Conservation (phyloP, 805 yeast species). For the Candida khao-thaluensis region DNA sequence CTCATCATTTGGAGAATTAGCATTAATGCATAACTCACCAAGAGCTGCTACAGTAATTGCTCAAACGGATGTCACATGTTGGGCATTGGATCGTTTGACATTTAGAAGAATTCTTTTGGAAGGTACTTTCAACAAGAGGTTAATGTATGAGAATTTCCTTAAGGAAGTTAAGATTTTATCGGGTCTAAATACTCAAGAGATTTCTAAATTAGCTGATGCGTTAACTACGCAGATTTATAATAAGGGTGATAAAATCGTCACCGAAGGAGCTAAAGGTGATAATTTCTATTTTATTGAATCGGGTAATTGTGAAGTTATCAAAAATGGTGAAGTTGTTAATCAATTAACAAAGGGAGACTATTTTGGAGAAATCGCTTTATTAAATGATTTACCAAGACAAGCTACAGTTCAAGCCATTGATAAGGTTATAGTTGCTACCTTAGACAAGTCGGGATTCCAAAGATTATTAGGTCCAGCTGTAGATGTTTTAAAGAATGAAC, state of each 20-base stretch:
- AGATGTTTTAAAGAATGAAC: constrained; percentile 73
- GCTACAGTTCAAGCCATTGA: constrained; percentile 84
- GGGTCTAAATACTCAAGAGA: constrained; percentile 71
- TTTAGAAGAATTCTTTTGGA: constrained; percentile 90
- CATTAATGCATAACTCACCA: constrained; percentile 95
- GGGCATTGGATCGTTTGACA: constrained; percentile 93
- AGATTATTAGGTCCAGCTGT: constrained; percentile 93
- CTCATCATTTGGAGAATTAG: constrained; percentile 92
- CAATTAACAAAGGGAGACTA: constrained; percentile 79
- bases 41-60: constrained; percentile 94
- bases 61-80: constrained; percentile 61
- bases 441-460: constrained; percentile 90
- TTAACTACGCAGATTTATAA: constrained; percentile 72
- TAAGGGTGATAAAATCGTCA: constrained; percentile 71
- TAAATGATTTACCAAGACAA: constrained; percentile 89
- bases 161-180: constrained; percentile 81
- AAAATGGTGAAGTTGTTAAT: constrained; percentile 46
- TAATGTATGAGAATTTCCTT: constrained; percentile 85
- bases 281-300: constrained; percentile 52
- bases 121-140: constrained; percentile 85
- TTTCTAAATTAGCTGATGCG: constrained; percentile 93
- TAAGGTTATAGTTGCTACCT: constrained; percentile 81
- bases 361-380: constrained; percentile 93
- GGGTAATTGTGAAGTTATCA: constrained; percentile 76
- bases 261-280: constrained; percentile 72